Evolutionary conservation across 345 rosid genomes (phyloP).

Genomic region (Brassica nigra): DNA sequence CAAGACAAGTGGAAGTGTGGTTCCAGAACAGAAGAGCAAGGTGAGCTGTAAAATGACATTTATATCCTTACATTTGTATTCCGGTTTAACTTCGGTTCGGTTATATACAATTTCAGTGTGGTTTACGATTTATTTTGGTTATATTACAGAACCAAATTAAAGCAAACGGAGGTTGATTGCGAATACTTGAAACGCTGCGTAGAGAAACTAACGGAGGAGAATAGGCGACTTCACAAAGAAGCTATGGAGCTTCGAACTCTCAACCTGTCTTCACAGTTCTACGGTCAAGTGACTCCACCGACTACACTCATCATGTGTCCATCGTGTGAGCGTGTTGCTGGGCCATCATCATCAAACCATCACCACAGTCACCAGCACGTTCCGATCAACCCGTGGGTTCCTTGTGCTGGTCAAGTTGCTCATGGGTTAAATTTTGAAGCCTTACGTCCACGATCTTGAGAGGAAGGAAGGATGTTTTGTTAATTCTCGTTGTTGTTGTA

Average conservation of each 20-base stretch:
- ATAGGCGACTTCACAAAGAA: constrained; percentile 87
- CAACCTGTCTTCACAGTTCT: constrained; percentile 95
- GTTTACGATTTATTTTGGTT: not conserved
- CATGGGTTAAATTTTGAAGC: constrained; percentile 37
- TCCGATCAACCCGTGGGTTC: constrained; percentile 57
- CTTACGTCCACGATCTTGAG: constrained; percentile 35
- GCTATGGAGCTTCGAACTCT: constrained; percentile 91
- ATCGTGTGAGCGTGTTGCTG: constrained; percentile 81
- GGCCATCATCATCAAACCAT: constrained; percentile 37
- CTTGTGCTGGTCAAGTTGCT: constrained; percentile 41
- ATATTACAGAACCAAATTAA: constrained; percentile 76
- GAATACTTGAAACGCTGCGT: constrained; percentile 90
- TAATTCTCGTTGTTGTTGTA: too few species aligned
- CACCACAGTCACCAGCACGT: constrained; percentile 36
- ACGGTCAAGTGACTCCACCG: constrained; percentile 96
- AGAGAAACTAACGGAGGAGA: constrained; percentile 91
- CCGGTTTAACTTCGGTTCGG: not conserved
- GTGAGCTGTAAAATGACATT: constrained; percentile 43
- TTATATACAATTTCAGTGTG: not conserved
- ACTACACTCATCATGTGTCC: constrained; percentile 98
- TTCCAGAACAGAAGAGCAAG: constrained; percentile 98
- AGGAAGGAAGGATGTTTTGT: too few species aligned
- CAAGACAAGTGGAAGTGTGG: constrained; percentile 98
- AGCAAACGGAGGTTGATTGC: constrained; percentile 98
- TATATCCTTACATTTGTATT: not conserved